Evolutionary conservation across 2,329 filamentous ascomycete genomes (phyloP).

Genomic region (Aspergillus chevalieri): DNA sequence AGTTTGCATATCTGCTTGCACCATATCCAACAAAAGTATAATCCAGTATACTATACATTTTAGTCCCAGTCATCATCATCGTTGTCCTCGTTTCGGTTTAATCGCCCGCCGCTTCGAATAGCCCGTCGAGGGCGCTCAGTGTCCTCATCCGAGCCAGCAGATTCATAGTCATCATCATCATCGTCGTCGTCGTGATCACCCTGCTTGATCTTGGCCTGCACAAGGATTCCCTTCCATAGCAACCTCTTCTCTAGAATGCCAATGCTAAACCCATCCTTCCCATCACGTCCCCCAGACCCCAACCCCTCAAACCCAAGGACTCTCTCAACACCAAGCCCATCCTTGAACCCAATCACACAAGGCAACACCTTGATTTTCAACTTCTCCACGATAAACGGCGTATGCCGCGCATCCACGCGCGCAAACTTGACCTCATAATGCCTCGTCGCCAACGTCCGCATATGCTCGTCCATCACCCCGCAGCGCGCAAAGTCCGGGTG

Average conservation of each 20-base stretch:
- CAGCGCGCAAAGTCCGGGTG: constrained; percentile 60
- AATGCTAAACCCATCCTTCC: constrained; percentile 35
- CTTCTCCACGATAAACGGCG: constrained; percentile 44
- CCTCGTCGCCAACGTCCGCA: constrained; percentile 39
- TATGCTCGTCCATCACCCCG: constrained; percentile 55
- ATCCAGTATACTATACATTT: background rate
- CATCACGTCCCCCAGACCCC: constrained; percentile 32
- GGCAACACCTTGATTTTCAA: constrained; percentile 42
- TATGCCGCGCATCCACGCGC: constrained; percentile 40
- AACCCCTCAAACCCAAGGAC: constrained; percentile 46
- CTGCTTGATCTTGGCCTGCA: constrained; percentile 25
- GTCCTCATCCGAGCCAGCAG: constrained; percentile 17
- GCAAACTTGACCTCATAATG: constrained; percentile 42
- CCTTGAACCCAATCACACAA: constrained; percentile 45
- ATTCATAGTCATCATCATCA: constrained; percentile 18
- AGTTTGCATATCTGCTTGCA: too few relatives aligned
- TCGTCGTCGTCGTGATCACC: constrained; percentile 17
- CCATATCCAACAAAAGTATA: background rate
- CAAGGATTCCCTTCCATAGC: constrained; percentile 33
- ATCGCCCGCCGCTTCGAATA: constrained; percentile 28
- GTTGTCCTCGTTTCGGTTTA: constrained; percentile 19
- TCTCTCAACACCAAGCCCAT: constrained; percentile 40
- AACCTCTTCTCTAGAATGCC: constrained; percentile 38
- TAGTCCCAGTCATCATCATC: constrained; percentile 30
- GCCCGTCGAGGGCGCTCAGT: constrained; percentile 13